Base-by-base conservation (phyloP, 1,284 basidiomycete species). In the Lignosus rhinocerotis region DNA sequence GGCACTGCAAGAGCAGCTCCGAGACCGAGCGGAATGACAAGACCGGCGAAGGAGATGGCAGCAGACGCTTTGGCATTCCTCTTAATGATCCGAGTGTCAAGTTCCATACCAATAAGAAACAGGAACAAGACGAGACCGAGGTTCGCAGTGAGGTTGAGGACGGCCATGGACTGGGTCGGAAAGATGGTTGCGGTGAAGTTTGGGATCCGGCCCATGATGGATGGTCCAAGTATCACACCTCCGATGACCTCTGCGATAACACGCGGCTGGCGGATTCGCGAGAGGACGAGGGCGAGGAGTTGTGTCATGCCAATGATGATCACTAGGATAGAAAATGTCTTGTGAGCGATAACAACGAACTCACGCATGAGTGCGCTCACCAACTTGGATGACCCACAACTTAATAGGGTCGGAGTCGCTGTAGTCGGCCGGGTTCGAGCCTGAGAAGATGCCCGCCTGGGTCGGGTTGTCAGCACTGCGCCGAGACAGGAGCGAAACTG, bases 101-200 rank as follows among this genome's bases (percentile, higher is more conserved):
- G 54, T n/a, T 91, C 90, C 48, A 98, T 80, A 12, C 94, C 96
- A 43, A 98, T 86, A 53, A 96, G 79, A 77, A 96, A 96, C 11
- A 96, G 83, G 76, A 94, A 96, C 38, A 97, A 80, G 64, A 96
- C 86, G 19, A 98, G 84, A 51, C 96, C 96, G 59, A 98, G 86
- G 56, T 87, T 94, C 21, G 90, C 85, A 11, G 94, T 92, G 33
- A 98, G 84, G 56, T 83, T 89, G 53, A 98, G 86, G 62, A 88
- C 78, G 8, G 89, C 80, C 57, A 96, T 76, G 5, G 88, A 91
- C 0, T 68, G 73, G 0, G 72, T n/a, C 0, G 94, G 94, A 75
- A 97, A 97, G 65, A 97, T 92, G 36, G 74, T 73, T 5, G 76
- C 61, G 7, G 80, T 79, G 76, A 94, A 95, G 49, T 78, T 72